Conservation (phyloP, 148 eudicot species). For the Simmondsia chinensis region DNA sequence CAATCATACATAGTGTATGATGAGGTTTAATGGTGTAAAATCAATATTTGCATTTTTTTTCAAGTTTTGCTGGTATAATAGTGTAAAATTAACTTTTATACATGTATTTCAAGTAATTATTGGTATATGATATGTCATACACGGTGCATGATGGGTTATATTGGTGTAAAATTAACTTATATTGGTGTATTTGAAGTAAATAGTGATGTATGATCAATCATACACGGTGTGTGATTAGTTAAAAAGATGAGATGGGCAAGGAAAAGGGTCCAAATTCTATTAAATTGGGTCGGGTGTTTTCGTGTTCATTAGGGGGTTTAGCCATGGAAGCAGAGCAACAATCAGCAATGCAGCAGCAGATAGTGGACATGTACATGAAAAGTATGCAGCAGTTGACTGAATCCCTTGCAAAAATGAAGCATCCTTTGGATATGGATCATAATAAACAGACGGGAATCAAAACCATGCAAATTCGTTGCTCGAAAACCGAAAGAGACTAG, state of each 20-base stretch:
- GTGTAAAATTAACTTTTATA: too few species aligned
- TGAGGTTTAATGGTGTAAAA: too few species aligned
- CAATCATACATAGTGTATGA: too few species aligned
- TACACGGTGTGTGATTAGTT: too few species aligned
- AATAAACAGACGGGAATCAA: slow-evolving; percentile 6
- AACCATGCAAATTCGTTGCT: slow-evolving; percentile 10
- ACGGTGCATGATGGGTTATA: too few species aligned
- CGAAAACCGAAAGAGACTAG: slow-evolving; percentile 6
- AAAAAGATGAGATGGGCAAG: slow-evolving; percentile 10
- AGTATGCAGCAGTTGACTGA: slow-evolving; percentile 52
- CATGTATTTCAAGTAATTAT: too few species aligned
- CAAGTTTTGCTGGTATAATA: too few species aligned
- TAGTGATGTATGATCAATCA: too few species aligned
- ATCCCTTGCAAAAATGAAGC: slow-evolving; percentile 50
- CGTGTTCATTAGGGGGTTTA: slow-evolving; percentile 14
- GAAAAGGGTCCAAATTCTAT: neutral
- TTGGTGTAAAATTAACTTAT: too few species aligned
- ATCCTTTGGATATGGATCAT: slow-evolving; percentile 40
- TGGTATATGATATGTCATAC: too few species aligned
- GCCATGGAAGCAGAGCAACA: slow-evolving; percentile 32
- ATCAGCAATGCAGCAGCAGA: slow-evolving; percentile 46
- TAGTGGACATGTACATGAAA: slow-evolving; percentile 51
- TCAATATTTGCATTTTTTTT: too few species aligned
- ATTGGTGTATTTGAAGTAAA: too few species aligned
- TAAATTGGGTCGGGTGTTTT: slow-evolving; percentile 3